Conservation (phyloP, 1,284 basidiomycete genomes). For the Cryptococcus floricola region DNA sequence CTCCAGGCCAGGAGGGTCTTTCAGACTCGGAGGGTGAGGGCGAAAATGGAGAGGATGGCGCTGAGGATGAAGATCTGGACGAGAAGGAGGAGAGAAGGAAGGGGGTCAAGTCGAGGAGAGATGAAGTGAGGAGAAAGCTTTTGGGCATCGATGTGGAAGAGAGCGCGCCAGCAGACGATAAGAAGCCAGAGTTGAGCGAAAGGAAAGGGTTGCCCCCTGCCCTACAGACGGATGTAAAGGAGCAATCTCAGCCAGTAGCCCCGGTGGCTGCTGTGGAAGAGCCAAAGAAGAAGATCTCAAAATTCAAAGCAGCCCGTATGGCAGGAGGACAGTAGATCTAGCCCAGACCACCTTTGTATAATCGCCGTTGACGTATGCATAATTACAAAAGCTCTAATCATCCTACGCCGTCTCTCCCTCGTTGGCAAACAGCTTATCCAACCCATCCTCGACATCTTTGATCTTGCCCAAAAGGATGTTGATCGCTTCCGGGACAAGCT, state of each 20-base stretch:
- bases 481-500: slow-evolving; percentile 78
- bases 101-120: slow-evolving; percentile 9
- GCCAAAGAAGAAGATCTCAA: slow-evolving; percentile 34
- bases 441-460: slow-evolving; percentile 43
- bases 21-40: slow-evolving; percentile 22
- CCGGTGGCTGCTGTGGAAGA: neutral
- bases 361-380: slow-evolving; percentile 6
- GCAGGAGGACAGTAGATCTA: slow-evolving; percentile 3
- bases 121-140: slow-evolving; percentile 17
- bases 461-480: slow-evolving; percentile 81
- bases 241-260: slow-evolving; percentile 1
- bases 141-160: slow-evolving; percentile 13
- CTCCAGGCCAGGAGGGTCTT: slow-evolving; percentile 35
- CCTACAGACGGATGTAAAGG: neutral
- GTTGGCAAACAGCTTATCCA: slow-evolving; percentile 39
- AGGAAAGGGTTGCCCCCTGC: slow-evolving; percentile 8
- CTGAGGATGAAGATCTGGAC: slow-evolving; percentile 7
- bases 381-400: neutral
- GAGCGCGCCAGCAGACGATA: slow-evolving; percentile 1
- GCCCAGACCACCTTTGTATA: neutral
- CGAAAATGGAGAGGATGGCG: slow-evolving; percentile 1
- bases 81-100: slow-evolving; percentile 11
- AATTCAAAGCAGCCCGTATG: slow-evolving; percentile 42
- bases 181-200: slow-evolving; percentile 1
- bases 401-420: slow-evolving; percentile 16